Evolutionary conservation across 2,329 filamentous ascomycete species (phyloP), one percentile per base, ranked within the genome.

Genomic region (Lecanoromycetidae sp.): DNA sequence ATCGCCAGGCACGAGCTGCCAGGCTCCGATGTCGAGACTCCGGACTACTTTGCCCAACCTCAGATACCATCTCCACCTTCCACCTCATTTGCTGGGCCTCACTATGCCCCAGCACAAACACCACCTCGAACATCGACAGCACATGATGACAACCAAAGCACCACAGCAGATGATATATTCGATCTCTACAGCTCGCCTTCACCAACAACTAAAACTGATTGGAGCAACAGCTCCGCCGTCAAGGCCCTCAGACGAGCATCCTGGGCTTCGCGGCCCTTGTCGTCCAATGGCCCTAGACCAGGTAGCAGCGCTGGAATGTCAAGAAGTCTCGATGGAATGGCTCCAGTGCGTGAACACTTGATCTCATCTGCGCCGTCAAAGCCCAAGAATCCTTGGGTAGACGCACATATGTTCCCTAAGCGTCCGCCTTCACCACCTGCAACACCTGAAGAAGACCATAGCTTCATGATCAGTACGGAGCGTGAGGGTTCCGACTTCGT

Each of bases 381-480:
- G 12, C 34, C 39, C 10, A 20, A 34, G 9, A 15, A 34, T 23
- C 27, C 23, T 9, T 19, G 23, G 12, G 34, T 15, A n/a, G 15
- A 46, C 15, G 37, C 29, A 20, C 35, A 46, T n/a, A 27, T 20
- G n/a, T 42, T 41, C 9, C 37, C 38, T 30, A 12, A 23, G 32
- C 25, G 30, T n/a, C 45, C 38, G 13, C 38, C 45, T n/a, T 47
- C 45, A 2, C 45, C 45, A 8, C 45, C 45, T 3, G 45, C 37
- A 26, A 47, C 45, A 19, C 37, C 45, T 20, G 45, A 41, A 26
- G 41, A 23, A 5, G 26, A 32, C 22, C 41, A 42, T 23, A 47
- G 30, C 19, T 47, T 42, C 30, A 30, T 29, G 12, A 22, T 47
- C 5, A 17, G 22, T 20, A 27, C 23, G 17, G 22, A 37, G 17